Conservation (phyloP, 2,329 filamentous ascomycete species). For the Penicillium palitans region DNA sequence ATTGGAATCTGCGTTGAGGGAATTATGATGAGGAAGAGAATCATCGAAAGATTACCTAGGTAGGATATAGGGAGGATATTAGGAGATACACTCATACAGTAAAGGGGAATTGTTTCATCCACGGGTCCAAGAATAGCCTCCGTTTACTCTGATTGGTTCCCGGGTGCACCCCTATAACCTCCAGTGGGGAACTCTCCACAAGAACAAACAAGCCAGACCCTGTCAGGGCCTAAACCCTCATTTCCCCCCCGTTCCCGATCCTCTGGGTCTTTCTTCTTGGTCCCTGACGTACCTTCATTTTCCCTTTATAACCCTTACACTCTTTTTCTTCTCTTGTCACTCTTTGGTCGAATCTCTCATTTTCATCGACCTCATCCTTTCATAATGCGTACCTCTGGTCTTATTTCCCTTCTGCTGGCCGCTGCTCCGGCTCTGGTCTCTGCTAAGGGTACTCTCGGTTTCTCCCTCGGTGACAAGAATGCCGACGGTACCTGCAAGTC, state of each 20-base stretch:
- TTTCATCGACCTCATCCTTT: not conserved
- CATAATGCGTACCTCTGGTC: conserved; percentile 49
- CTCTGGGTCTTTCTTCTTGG: conserved; percentile 9
- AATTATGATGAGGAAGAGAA: not conserved
- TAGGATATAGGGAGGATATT: too few relatives aligned
- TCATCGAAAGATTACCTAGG: too few relatives aligned
- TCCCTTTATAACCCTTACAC: conserved; percentile 7
- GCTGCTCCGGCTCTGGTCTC: conserved; percentile 51
- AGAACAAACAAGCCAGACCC: conserved; percentile 1
- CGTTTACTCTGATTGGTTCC: not conserved
- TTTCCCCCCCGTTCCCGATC: conserved; percentile 9
- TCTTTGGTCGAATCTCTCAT: conserved; percentile 3
- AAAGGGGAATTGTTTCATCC: conserved; percentile 15
- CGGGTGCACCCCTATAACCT: not conserved
- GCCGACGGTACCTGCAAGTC: conserved; percentile 63
- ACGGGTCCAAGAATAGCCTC: conserved; percentile 8
- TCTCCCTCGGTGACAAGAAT: conserved; percentile 66
- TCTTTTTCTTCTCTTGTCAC: conserved; percentile 3
- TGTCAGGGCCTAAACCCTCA: conserved; percentile 17
- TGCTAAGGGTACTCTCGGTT: conserved; percentile 60
- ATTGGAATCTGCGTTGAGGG: not conserved
- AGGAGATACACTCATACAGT: too few relatives aligned
- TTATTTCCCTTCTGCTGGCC: conserved; percentile 45
- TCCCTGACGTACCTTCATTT: conserved; percentile 13
- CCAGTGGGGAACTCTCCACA: not conserved